Evolutionary conservation across 108 stramenopile genomes (phyloP).

Genomic region (Bacterosira constricta): DNA sequence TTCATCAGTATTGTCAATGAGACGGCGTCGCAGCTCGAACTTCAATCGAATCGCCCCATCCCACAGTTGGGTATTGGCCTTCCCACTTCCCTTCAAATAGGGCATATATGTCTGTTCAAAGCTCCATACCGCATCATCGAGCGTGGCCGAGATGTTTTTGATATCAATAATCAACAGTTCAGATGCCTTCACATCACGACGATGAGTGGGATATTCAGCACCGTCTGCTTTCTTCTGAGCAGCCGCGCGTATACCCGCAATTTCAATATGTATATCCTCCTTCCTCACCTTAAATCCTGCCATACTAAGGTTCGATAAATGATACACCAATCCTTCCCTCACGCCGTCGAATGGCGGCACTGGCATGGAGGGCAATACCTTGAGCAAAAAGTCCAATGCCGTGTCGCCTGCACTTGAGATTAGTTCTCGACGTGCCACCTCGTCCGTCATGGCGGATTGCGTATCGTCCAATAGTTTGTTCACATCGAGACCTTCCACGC

Average conservation of each 20-base stretch:
- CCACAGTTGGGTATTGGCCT: conserved; percentile 73
- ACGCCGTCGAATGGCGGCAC: conserved; percentile 90
- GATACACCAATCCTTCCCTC: conserved; percentile 83
- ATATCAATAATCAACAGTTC: conserved; percentile 88
- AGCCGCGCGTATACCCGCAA: conserved; percentile 85
- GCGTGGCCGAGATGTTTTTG: conserved; percentile 78
- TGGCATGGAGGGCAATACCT: conserved; percentile 84
- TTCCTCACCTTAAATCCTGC: conserved; percentile 88
- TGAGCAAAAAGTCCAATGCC: conserved; percentile 84
- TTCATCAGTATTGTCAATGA: conserved; percentile 27
- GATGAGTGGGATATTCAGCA: neutral
- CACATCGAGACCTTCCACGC: conserved; percentile 75
- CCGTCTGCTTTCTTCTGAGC: conserved; percentile 40
- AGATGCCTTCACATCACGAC: conserved; percentile 63
- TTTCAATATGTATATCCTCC: conserved; percentile 83
- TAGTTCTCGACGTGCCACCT: conserved; percentile 71
- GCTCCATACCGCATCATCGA: conserved; percentile 82
- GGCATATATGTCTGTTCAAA: conserved; percentile 94
- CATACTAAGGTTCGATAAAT: conserved; percentile 85
- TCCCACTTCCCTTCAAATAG: conserved; percentile 84
- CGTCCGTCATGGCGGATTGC: conserved; percentile 78
- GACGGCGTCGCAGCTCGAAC: conserved; percentile 78
- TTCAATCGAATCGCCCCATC: conserved; percentile 80
- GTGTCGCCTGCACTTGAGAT: conserved; percentile 85
- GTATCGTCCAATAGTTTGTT: conserved; percentile 81